Evolutionary conservation across 2,329 filamentous ascomycete species (phyloP).

Genomic region (Stylonectria norvegica): DNA sequence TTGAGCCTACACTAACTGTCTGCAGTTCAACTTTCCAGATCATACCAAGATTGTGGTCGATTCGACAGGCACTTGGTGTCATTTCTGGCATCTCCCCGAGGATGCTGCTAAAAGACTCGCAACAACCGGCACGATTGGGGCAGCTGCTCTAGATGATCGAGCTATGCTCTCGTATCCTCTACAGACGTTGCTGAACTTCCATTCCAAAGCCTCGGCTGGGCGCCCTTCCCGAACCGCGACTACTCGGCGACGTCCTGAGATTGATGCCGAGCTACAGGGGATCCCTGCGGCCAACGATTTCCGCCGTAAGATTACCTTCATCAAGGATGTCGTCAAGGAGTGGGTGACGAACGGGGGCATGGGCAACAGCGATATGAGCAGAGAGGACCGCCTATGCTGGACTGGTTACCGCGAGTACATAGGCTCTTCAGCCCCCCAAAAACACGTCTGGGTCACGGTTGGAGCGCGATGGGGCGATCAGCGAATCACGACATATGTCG

Average conservation of each 20-base stretch:
- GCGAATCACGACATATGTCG: constrained; percentile 52
- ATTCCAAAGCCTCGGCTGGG: constrained; percentile 42
- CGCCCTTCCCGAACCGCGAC: constrained; percentile 43
- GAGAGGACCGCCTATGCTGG: constrained; percentile 55
- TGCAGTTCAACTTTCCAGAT: constrained; percentile 82
- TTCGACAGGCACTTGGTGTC: constrained; percentile 68
- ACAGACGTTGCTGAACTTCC: constrained; percentile 70
- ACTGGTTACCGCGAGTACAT: constrained; percentile 55
- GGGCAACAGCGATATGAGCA: constrained; percentile 61
- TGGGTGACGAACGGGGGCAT: constrained; percentile 70
- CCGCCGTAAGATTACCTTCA: constrained; percentile 70
- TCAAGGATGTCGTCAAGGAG: constrained; percentile 63
- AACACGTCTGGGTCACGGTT: constrained; percentile 67
- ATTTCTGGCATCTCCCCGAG: constrained; percentile 73
- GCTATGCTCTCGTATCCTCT: constrained; percentile 69
- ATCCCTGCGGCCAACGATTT: constrained; percentile 72
- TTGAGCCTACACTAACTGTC: constrained; percentile 21
- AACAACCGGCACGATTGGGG: constrained; percentile 62
- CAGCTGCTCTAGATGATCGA: constrained; percentile 67
- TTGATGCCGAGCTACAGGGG: constrained; percentile 56
- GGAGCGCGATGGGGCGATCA: constrained; percentile 60
- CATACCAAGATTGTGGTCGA: constrained; percentile 83
- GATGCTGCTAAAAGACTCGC: constrained; percentile 65
- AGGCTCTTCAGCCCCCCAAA: constrained; percentile 49
- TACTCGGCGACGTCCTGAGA: constrained; percentile 56